Base-by-base conservation (phyloP, 2,329 filamentous ascomycete genomes). In the Gliomastix tumulicola region DNA sequence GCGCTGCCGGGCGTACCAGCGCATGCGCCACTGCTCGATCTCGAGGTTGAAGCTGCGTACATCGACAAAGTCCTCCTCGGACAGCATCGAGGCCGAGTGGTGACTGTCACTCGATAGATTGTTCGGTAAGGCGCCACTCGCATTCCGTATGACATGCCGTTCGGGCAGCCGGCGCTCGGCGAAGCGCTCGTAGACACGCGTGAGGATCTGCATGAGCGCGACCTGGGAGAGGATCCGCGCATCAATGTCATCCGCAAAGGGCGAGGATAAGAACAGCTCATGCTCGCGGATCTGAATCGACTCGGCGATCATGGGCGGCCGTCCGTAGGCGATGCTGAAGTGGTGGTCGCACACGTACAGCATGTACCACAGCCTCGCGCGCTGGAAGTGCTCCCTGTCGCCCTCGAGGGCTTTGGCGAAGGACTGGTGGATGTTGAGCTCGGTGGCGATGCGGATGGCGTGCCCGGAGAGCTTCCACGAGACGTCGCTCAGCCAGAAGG, bases 271-370 rank as follows among this genome's bases (percentile, higher is more conserved):
- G 38, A 79, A 73, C 3, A 62, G 56, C 42, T 79, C 71, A 48
- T 75, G 71, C 17, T 74, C 68, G n/a, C 67, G 65, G 25, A 81
- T 74, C 1, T 69, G 68, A 13, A 64, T 57, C 41, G 76, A 67
- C 42, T 80, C 76, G 34, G 70, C 66, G 16, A 79, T 76, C 9
- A 79, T 70, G 0, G 76, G 74, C 5, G 76, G 74, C 13, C 77
- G 61, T 3, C 54, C 54, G 36, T 82, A 81, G 1, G 78, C 68
- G 35, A 82, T 80, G 36, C 73, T 78, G 20, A 81, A 74, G 50
- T 82, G 78, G 42, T 80, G 77, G 46, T 82, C 78, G 47, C 76
- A 81, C 2, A 80, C 74, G 46, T 81, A 82, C 1, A 79, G 55
- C 22, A 79, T 50, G 50, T 80, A 82, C 74, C 76, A 82, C 7